A percentile compares a stretch with the other conserved stretches of the same genome.
These are phyloP conservation scores for Suillus cothurnatus DNA, from an alignment of 768 basidiomycete species.

Conservation along the genomic window DNA sequence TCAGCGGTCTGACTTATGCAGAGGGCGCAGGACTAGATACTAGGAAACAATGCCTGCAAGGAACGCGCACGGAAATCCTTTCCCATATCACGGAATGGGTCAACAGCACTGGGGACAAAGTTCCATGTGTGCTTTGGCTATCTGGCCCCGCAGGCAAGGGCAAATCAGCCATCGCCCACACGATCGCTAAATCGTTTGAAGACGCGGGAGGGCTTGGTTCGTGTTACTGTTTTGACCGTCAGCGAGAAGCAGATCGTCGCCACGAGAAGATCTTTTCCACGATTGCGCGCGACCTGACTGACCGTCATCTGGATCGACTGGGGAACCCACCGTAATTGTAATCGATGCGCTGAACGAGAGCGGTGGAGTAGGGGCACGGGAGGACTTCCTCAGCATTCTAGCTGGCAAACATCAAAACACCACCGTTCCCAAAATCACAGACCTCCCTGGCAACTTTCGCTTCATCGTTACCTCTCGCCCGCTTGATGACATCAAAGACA, in stretches of 20 bases:
- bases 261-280: slow-evolving; percentile 19
- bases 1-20: background rate
- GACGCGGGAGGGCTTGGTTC: slow-evolving; percentile 19
- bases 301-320: background rate
- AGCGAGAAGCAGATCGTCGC: slow-evolving; percentile 9
- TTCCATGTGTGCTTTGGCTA: slow-evolving; percentile 23
- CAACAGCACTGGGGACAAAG: slow-evolving; percentile 10
- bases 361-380: too few relatives aligned
- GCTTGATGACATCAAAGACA: too few relatives aligned
- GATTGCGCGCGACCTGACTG: slow-evolving; percentile 23
- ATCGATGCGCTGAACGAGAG: too few relatives aligned
- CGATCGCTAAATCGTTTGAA: slow-evolving; percentile 11
- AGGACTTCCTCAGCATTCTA: too few relatives aligned
- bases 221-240: slow-evolving; percentile 8
- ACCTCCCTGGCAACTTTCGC: too few relatives aligned
- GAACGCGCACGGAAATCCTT: too few relatives aligned
- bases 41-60: too few relatives aligned
- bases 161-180: slow-evolving; percentile 22
- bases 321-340: too few relatives aligned
- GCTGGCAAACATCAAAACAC: too few relatives aligned
- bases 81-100: slow-evolving; percentile 26
- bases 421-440: too few relatives aligned
- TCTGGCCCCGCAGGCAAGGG: slow-evolving; percentile 28
- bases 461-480: too few relatives aligned
- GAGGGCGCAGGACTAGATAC: too few relatives aligned